Percentiles rank a stretch among this genome's conserved stretches.
These are phyloP conservation scores for Ceratobasidium sp. DNA, from an alignment of 1,284 basidiomycete species.

Conservation along the genomic window DNA sequence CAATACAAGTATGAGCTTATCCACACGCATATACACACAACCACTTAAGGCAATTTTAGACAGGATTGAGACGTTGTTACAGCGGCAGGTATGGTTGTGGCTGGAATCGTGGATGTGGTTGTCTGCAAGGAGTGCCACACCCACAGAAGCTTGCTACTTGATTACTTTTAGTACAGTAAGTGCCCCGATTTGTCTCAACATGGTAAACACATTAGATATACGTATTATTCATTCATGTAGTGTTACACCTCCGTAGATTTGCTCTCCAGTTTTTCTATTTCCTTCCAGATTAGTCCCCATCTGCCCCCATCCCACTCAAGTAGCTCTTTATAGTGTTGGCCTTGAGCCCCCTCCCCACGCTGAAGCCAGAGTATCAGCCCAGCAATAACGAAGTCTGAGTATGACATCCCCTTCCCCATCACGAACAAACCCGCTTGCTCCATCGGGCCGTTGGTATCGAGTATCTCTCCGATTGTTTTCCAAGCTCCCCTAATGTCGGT, in stretches of 20 bases:
- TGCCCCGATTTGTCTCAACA: no score
- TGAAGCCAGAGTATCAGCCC: constrained; percentile 21
- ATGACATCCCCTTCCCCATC: constrained; percentile 25
- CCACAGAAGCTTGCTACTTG: no score
- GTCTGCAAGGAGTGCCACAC: no score
- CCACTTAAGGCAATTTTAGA: no score
- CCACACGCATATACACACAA: no score
- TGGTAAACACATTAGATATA: no score
- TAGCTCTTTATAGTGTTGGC: constrained; percentile 4
- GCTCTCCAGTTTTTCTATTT: constrained; percentile 13
- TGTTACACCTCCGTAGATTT: constrained; percentile 19
- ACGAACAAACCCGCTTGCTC: constrained; percentile 20
- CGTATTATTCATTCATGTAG: background rate
- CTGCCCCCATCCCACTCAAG: constrained; percentile 29
- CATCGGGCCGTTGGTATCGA: constrained; percentile 11
- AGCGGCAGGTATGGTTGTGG: no score
- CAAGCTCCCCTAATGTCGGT: constrained; percentile 19
- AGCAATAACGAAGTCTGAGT: constrained; percentile 23
- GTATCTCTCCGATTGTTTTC: background rate
- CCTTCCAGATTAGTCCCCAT: constrained; percentile 26
- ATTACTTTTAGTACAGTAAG: no score
- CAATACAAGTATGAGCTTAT: no score
- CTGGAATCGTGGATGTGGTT: no score
- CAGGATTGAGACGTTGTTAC: no score
- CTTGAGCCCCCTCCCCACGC: constrained; percentile 12